Percentiles rank a stretch among this genome's conserved stretches.
Evolutionary conservation across 2,329 filamentous ascomycete genomes (phyloP).

Genomic region (Chaetomium globosum): DNA sequence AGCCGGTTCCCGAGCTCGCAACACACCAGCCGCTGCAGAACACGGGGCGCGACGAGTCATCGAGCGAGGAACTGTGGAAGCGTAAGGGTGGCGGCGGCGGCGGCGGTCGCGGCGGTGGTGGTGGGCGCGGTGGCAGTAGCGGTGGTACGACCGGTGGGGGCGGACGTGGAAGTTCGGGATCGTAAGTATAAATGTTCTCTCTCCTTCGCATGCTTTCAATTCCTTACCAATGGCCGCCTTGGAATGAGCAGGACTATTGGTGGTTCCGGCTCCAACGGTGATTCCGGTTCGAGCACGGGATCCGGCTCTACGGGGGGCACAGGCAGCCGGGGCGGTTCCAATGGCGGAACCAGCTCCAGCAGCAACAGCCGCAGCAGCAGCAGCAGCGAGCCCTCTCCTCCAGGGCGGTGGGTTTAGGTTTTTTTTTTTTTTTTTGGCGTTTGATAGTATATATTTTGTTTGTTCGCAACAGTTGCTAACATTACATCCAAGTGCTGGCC

Average conservation of each 20-base stretch:
- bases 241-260: slow-evolving; percentile 2
- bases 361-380: background rate
- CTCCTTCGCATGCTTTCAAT: background rate
- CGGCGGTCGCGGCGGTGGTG: slow-evolving; percentile 49
- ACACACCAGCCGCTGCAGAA: slow-evolving; percentile 22
- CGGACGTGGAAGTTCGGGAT: background rate
- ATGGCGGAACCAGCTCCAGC: background rate
- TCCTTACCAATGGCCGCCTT: background rate
- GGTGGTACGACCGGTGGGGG: slow-evolving; percentile 47
- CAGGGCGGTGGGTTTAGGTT: slow-evolving; percentile 16
- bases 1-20: slow-evolving; percentile 27
- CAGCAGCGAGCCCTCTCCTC: slow-evolving; percentile 10
- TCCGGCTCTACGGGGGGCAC: background rate
- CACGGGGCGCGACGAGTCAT: slow-evolving; percentile 28
- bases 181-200: slow-evolving; percentile 18
- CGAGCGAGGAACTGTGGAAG: slow-evolving; percentile 56
- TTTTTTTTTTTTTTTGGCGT: slow-evolving; percentile 9
- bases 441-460: background rate
- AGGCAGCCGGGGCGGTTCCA: background rate
- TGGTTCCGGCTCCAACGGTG: slow-evolving; percentile 6
- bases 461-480: slow-evolving; percentile 24
- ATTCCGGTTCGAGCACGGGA: slow-evolving; percentile 7
- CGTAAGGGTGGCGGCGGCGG: slow-evolving; percentile 63
- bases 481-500: slow-evolving; percentile 20
- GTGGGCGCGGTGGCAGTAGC: slow-evolving; percentile 42